These are phyloP conservation scores for Pseudonitzschia pungens DNA, from an alignment of 108 stramenopile species.

Conservation along the genomic window DNA sequence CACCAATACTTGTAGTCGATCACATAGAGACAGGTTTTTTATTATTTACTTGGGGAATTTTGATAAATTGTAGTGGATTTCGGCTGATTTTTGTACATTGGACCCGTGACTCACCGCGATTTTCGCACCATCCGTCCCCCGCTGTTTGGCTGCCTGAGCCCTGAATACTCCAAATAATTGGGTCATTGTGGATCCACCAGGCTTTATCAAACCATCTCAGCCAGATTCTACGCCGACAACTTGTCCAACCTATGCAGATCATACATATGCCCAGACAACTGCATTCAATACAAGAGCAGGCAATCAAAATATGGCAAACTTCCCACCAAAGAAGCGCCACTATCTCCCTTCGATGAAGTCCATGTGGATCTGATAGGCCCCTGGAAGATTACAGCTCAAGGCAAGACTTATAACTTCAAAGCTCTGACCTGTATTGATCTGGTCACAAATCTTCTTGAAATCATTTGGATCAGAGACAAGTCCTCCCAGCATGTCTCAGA, in stretches of 20 bases:
- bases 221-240: constrained; percentile 5
- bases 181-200: constrained; percentile 31
- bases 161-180: no score
- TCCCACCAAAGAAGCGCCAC: constrained; percentile 15
- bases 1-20: no score
- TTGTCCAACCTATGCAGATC: constrained; percentile 1
- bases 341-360: constrained; percentile 32
- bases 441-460: constrained; percentile 24
- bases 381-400: background rate
- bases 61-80: no score
- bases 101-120: no score
- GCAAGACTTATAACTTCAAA: background rate
- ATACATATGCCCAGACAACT: constrained; percentile 15
- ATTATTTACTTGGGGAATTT: no score
- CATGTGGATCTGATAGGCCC: constrained; percentile 46
- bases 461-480: constrained; percentile 24
- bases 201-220: constrained; percentile 20
- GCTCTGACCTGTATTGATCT: constrained; percentile 28
- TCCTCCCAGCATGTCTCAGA: constrained; percentile 22
- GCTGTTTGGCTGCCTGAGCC: no score
- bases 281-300: constrained; percentile 20
- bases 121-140: no score
- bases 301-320: constrained; percentile 27
- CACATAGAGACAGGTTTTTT: no score
- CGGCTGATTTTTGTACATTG: no score